Base-by-base conservation (phyloP, 495 filamentous ascomycete genomes). In the Lasiosphaeris hirsuta region DNA sequence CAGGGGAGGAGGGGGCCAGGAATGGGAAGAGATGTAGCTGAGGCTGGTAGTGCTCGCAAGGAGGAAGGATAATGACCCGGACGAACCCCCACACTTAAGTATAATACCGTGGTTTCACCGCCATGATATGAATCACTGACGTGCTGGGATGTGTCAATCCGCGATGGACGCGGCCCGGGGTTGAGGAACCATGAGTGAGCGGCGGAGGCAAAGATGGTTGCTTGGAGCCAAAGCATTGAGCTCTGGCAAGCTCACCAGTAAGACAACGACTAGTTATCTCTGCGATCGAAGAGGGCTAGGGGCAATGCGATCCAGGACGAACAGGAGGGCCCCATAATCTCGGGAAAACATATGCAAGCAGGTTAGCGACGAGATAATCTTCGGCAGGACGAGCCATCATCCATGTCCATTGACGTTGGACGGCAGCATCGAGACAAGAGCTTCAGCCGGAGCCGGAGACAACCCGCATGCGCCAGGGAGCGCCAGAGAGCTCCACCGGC, bases 201-300 rank as follows among this genome's bases (percentile, higher is more conserved):
- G 47, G 30, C 45, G 10, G 41, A 54, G 40, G 57, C 43, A 45
- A 59, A 51, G 63, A 56, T 61, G 60, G 35, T 48, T 61, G 41
- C 42, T 50, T 43, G 58, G 58, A 58, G 53, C 51, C 56, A 58
- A 42, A 59, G 59, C 61, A 62, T 52, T 60, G 60, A 40, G 51
- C 39, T 56, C 10, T 49, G 47, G 30, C 47, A 40, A 50, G 39
- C 56, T 63, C 63, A 53, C 68, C 70, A 72, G 68, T 71, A 61
- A 69, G 61, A 64, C 56, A 64, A 59, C 61, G 62, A 59, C 63
- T 47, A 61, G 64, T 69, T 71, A 72, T 72, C 68, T 70, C 64
- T 61, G 45, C 23, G 36, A 23, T 46, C 36, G 40, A 57, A 59
- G 44, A 38, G 46, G 57, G 54, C 60, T 57, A 60, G 58, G 60